phyloP scores from a whole-genome alignment of 495 filamentous ascomycete species.

The Astrothelium subdiscretum region DNA sequence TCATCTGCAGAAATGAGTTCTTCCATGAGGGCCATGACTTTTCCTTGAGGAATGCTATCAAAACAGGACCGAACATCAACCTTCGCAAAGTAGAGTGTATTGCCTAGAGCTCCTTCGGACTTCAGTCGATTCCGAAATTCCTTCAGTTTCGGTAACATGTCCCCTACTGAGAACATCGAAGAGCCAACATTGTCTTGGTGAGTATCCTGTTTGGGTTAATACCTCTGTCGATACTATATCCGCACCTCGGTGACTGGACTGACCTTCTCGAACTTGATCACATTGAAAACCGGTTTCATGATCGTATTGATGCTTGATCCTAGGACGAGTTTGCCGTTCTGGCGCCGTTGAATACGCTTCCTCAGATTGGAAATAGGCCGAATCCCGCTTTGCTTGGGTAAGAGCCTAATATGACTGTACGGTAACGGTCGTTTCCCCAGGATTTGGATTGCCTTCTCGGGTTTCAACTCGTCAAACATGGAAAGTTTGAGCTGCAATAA shows the following conservation, averaged over 20 bases:
- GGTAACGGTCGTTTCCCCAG: conserved; percentile 54
- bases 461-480: conserved; percentile 72
- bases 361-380: conserved; percentile 81
- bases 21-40: conserved; percentile 54
- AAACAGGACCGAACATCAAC: conserved; percentile 87
- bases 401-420: conserved; percentile 65
- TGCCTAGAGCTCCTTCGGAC: conserved; percentile 15
- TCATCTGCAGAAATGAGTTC: conserved; percentile 48
- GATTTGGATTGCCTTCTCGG: conserved; percentile 43
- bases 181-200: conserved; percentile 56
- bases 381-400: conserved; percentile 61
- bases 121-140: conserved; percentile 46
- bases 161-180: conserved; percentile 66
- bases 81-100: conserved; percentile 69
- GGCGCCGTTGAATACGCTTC: conserved; percentile 42
- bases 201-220: conserved; percentile 27
- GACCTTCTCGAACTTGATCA: conserved; percentile 70
- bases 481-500: conserved; percentile 53
- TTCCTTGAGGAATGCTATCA: conserved; percentile 81
- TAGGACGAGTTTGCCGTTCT: conserved; percentile 42
- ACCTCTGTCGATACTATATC: not conserved
- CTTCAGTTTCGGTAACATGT: conserved; percentile 68
- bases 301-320: conserved; percentile 71
- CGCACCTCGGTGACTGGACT: no score
- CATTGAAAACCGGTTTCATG: conserved; percentile 60